Percentiles rank a stretch among this genome's conserved stretches.
phyloP scores from a whole-genome alignment of 2,329 filamentous ascomycete genomes.

The Aspergillaceae sp. region DNA sequence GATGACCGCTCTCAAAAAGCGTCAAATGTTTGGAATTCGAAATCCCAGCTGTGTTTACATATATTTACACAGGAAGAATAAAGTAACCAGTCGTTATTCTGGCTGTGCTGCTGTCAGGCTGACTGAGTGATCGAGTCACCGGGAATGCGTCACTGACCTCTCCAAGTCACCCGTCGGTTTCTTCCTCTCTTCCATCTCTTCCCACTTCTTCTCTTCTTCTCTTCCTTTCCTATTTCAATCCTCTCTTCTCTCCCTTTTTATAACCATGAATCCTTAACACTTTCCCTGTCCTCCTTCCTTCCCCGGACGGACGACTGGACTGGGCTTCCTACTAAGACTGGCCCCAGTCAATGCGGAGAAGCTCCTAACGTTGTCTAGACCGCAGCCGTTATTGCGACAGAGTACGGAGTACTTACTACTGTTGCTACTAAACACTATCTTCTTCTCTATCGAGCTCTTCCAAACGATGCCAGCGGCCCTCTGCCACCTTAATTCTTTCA shows the following conservation, averaged over 20 bases:
- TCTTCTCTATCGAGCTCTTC: conserved; percentile 11
- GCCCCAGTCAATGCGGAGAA: conserved; percentile 30
- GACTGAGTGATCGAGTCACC: conserved; percentile 28
- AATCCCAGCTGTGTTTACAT: too few relatives aligned
- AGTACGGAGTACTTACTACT: too few relatives aligned
- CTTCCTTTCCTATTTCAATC: background rate
- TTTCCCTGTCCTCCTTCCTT: conserved; percentile 17
- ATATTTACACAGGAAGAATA: background rate
- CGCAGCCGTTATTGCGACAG: conserved; percentile 3
- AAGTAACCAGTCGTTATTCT: background rate
- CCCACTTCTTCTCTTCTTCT: conserved; percentile 1
- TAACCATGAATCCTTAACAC: conserved; percentile 17
- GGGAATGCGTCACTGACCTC: conserved; percentile 35
- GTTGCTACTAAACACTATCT: too few relatives aligned
- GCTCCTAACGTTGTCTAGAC: conserved; percentile 25
- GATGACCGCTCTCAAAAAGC: background rate
- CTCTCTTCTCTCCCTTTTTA: background rate
- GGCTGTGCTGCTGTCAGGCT: background rate
- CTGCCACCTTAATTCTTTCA: conserved; percentile 8
- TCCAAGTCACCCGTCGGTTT: conserved; percentile 6
- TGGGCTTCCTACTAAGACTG: conserved; percentile 8
- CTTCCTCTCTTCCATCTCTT: conserved; percentile 8
- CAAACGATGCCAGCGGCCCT: conserved; percentile 18
- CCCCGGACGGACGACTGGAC: conserved; percentile 16
- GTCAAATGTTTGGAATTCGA: background rate